These are phyloP conservation scores for Primulina tabacum DNA, from an alignment of 257 asterid species.

Conservation along the genomic window DNA sequence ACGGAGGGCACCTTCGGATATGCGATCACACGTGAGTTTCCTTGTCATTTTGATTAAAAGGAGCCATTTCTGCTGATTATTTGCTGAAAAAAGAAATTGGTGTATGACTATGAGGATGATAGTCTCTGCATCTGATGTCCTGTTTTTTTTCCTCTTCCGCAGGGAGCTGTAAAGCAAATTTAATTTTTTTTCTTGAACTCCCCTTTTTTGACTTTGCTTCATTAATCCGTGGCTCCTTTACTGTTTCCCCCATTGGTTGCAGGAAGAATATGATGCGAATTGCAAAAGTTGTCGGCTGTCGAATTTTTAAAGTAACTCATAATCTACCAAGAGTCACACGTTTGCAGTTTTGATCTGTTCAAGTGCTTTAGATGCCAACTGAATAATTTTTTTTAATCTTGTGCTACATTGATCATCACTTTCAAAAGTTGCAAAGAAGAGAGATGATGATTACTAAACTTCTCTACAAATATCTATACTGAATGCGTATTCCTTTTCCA, in stretches of 20 bases:
- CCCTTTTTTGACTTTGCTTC: no score
- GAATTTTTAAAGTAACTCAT: no score
- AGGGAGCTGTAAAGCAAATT: no score
- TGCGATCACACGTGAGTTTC: neutral
- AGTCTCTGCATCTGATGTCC: neutral
- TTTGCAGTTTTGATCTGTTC: neutral
- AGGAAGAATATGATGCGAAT: no score
- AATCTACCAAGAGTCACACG: no score
- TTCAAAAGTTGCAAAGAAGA: neutral
- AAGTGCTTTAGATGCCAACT: neutral
- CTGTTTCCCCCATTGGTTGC: no score
- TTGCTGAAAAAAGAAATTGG: neutral
- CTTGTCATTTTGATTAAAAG: neutral
- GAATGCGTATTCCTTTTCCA: neutral
- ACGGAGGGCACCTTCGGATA: neutral
- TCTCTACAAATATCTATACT: neutral
- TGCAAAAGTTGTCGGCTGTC: no score
- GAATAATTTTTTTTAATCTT: no score
- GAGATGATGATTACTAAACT: neutral
- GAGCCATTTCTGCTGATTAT: neutral
- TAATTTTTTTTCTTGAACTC: no score
- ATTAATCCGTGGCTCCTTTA: no score
- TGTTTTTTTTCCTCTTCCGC: no score
- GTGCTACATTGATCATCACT: neutral
- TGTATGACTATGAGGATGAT: no score